Evolutionary conservation across 495 filamentous ascomycete genomes (phyloP).

Genomic region (Chaetomium cochliodes): DNA sequence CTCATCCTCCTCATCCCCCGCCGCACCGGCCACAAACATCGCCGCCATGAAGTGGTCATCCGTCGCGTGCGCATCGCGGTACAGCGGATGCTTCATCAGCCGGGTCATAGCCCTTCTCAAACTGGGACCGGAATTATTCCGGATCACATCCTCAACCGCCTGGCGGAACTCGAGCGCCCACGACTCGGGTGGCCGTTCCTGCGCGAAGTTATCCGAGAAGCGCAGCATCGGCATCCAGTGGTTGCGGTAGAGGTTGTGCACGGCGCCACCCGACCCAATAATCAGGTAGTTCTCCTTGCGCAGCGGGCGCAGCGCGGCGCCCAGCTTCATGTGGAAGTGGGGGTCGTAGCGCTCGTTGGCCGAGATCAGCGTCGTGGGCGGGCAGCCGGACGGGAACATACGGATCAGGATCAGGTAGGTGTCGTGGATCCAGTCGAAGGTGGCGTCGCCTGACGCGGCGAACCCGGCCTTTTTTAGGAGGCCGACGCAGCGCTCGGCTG

Average conservation of each 20-base stretch:
- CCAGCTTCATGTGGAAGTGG: constrained; percentile 58
- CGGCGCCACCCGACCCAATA: constrained; percentile 61
- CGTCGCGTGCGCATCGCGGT: too few relatives aligned
- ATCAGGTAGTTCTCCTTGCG: constrained; percentile 35
- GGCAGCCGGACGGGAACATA: constrained; percentile 59
- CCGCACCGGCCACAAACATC: constrained; percentile 52
- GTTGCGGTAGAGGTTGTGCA: constrained; percentile 65
- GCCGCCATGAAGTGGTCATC: constrained; percentile 13
- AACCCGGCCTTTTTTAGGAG: too few relatives aligned
- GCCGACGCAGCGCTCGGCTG: too few relatives aligned
- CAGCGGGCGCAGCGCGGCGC: constrained; percentile 51
- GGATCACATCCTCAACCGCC: too few relatives aligned
- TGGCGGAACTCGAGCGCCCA: too few relatives aligned
- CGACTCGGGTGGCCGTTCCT: constrained; percentile 48
- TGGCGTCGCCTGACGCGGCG: constrained; percentile 43
- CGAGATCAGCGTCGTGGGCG: constrained; percentile 58
- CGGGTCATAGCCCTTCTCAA: too few relatives aligned
- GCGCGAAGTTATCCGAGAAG: constrained; percentile 60
- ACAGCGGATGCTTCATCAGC: too few relatives aligned
- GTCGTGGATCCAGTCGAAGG: constrained; percentile 56
- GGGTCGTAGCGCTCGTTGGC: constrained; percentile 61
- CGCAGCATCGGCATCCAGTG: constrained; percentile 59
- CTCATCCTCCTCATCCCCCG: constrained; percentile 45
- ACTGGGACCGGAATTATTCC: too few relatives aligned
- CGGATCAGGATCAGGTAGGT: constrained; percentile 61